These are phyloP conservation scores for Neocallimastix lanati DNA, from an alignment of 192 early-diverging fungal genomes.

Conservation along the genomic window DNA sequence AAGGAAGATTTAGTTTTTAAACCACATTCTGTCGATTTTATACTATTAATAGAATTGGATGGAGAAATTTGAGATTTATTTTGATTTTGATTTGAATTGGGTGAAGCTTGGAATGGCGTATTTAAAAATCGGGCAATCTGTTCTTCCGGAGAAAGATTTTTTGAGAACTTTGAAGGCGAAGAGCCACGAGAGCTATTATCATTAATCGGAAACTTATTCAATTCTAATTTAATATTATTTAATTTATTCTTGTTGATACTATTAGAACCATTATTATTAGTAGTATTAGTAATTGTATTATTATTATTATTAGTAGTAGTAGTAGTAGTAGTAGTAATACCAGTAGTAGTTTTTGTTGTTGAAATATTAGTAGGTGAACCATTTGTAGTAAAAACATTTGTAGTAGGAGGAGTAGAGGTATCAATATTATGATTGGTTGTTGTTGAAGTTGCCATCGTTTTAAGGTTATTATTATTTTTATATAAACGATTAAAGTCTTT, in stretches of 20 bases:
- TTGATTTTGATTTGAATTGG: background rate
- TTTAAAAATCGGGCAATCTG: background rate
- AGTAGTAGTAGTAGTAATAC: too few species aligned
- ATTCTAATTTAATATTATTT: background rate
- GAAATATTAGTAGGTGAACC: too few species aligned
- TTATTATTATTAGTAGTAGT: too few species aligned
- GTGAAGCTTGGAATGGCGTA: background rate
- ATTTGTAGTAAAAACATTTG: too few species aligned
- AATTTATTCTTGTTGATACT: too few species aligned
- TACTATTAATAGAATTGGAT: background rate
- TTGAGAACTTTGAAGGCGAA: background rate
- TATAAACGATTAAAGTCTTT: background rate
- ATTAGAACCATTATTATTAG: too few species aligned
- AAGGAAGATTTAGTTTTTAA: background rate
- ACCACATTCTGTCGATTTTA: background rate
- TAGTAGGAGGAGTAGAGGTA: too few species aligned
- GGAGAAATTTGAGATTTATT: background rate
- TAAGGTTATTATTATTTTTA: background rate
- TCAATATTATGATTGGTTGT: too few species aligned
- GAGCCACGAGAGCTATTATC: background rate
- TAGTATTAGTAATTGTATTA: too few species aligned
- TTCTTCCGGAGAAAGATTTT: background rate
- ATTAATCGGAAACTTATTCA: background rate
- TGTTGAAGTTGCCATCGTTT: background rate
- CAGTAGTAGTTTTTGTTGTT: too few species aligned